Percentiles rank a stretch among this genome's conserved stretches.
Conservation (phyloP, 805 yeast species). For the Kregervanrija delftensis region DNA sequence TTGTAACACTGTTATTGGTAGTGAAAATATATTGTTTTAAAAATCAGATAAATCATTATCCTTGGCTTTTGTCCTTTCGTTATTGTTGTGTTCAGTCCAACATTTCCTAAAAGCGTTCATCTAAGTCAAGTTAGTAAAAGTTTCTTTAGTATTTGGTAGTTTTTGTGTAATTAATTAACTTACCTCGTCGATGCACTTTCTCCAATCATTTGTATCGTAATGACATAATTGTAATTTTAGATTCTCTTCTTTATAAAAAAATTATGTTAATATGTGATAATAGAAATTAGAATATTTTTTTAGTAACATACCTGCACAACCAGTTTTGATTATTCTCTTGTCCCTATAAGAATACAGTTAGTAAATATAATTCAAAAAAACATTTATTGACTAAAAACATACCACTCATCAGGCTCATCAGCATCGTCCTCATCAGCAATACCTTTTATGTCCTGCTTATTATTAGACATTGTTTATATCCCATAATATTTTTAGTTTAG, state of each 20-base stretch:
- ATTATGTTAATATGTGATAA: conserved; percentile 5
- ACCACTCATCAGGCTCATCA: conserved; percentile 69
- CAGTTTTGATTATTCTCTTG: conserved; percentile 62
- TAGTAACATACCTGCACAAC: conserved; percentile 50
- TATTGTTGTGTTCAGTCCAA: conserved; percentile 34
- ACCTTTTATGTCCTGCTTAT: neutral
- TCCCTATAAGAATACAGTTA: conserved; percentile 40
- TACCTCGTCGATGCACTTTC: conserved; percentile 61
- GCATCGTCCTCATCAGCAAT: conserved; percentile 29
- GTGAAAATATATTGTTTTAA: conserved; percentile 2
- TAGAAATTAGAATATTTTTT: too few relatives aligned
- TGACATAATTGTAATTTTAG: conserved; percentile 66
- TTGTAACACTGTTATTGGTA: too few relatives aligned
- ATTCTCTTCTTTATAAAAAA: conserved; percentile 44
- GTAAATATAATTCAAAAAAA: neutral
- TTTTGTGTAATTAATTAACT: conserved; percentile 13
- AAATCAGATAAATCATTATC: conserved; percentile 26
- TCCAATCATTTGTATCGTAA: conserved; percentile 79
- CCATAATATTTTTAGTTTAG: too few relatives aligned
- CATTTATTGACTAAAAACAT: conserved; percentile 12
- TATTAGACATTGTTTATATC: conserved; percentile 3
- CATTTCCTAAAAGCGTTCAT: conserved; percentile 37
- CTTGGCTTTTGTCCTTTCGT: conserved; percentile 31
- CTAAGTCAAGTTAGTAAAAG: conserved; percentile 15
- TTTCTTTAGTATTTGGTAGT: neutral